phyloP scores from a whole-genome alignment of 2,329 filamentous ascomycete species.

The Fusarium bulbicola region DNA sequence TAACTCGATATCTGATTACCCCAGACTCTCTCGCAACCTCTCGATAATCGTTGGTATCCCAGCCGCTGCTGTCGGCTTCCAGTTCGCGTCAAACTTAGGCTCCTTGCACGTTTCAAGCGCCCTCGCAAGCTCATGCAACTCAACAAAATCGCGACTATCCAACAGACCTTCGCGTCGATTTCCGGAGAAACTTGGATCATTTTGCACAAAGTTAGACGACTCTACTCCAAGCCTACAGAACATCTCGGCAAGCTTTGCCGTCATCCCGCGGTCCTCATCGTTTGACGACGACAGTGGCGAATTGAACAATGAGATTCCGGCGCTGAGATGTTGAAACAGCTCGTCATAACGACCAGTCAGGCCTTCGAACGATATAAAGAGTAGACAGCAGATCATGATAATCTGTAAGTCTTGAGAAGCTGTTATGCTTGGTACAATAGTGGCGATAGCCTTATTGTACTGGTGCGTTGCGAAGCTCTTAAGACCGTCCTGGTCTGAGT shows the following conservation, averaged over 20 bases:
- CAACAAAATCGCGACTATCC: background rate
- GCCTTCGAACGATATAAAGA: background rate
- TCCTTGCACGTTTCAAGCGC: background rate
- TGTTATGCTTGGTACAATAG: background rate
- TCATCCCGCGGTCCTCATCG: background rate
- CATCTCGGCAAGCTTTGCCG: background rate
- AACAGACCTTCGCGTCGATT: background rate
- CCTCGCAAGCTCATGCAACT: background rate
- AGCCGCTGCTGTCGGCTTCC: background rate
- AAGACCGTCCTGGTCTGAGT: too few species aligned
- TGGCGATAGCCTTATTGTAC: background rate
- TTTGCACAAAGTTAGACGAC: background rate
- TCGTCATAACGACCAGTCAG: background rate
- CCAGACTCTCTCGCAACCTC: background rate
- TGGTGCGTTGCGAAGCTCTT: too few species aligned
- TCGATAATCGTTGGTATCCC: background rate
- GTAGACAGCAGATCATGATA: background rate
- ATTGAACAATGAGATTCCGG: background rate
- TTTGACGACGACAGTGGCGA: background rate
- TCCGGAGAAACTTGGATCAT: background rate
- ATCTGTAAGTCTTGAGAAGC: background rate
- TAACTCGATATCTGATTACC: accelerated
- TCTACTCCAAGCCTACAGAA: background rate
- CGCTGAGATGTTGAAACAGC: background rate
- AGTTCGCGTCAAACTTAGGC: background rate